Percentiles rank a stretch among this genome's conserved stretches.
Evolutionary conservation across 2,329 filamentous ascomycete genomes (phyloP).

Genomic region (Penicillium sp.): DNA sequence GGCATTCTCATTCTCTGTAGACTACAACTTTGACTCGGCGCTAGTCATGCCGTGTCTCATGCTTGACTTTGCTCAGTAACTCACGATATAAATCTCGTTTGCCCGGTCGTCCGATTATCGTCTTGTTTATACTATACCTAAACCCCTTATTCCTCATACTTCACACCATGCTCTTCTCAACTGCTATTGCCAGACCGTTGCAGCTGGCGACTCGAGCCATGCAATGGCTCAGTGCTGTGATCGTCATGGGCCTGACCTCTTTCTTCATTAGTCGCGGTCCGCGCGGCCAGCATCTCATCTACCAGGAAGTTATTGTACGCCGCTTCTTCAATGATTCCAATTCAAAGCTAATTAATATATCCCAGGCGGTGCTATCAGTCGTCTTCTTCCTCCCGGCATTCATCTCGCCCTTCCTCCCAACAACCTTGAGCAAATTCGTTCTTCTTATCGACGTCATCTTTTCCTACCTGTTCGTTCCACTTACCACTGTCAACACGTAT

Average conservation of each 20-base stretch:
- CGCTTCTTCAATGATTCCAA: too few species aligned
- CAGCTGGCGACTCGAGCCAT: constrained; percentile 23
- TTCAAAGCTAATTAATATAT: constrained; percentile 4
- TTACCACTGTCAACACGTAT: constrained; percentile 4
- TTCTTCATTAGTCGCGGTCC: constrained; percentile 18
- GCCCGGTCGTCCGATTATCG: neutral
- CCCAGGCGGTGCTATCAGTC: constrained; percentile 32
- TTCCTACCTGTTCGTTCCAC: constrained; percentile 40
- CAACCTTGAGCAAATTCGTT: constrained; percentile 33
- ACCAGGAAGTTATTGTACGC: constrained; percentile 23
- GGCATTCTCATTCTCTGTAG: constrained; percentile 7
- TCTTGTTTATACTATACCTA: too few species aligned
- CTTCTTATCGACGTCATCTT: constrained; percentile 42
- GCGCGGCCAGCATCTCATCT: constrained; percentile 18
- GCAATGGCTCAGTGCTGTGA: constrained; percentile 22
- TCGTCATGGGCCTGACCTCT: constrained; percentile 23
- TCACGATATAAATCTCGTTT: neutral
- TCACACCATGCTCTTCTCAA: constrained; percentile 20
- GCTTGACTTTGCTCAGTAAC: too few species aligned
- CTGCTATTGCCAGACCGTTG: constrained; percentile 26
- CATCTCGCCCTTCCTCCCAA: constrained; percentile 38
- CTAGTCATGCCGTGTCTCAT: constrained; percentile 16
- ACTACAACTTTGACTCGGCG: constrained; percentile 9
- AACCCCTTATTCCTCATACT: neutral
- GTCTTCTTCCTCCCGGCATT: constrained; percentile 42